phyloP scores from a whole-genome alignment of 768 basidiomycete species.

The Rickenella mellea region DNA sequence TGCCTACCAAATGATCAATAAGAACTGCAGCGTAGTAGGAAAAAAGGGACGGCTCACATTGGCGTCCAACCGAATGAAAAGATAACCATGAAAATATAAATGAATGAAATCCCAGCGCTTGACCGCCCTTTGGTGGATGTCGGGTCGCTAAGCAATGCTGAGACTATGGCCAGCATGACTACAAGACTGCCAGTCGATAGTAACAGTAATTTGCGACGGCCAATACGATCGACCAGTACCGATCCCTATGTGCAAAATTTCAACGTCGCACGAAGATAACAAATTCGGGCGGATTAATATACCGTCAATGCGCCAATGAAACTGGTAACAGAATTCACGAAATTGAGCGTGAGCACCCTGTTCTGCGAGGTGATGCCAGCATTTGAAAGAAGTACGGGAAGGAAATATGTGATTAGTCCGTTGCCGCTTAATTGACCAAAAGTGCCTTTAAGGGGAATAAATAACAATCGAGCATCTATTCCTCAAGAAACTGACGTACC shows the following conservation, averaged over 20 bases:
- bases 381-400: slow-evolving; percentile 35
- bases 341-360: slow-evolving; percentile 35
- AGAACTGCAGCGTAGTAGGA: not conserved
- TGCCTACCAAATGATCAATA: slow-evolving; percentile 27
- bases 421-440: slow-evolving; percentile 40
- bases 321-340: slow-evolving; percentile 43
- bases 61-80: slow-evolving; percentile 51
- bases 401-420: slow-evolving; percentile 40
- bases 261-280: not conserved
- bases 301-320: slow-evolving; percentile 27
- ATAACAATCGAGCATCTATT: no score
- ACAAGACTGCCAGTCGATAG: slow-evolving; percentile 27
- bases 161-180: slow-evolving; percentile 34
- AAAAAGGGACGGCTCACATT: slow-evolving; percentile 27
- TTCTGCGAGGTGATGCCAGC: slow-evolving; percentile 35
- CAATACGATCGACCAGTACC: slow-evolving; percentile 37
- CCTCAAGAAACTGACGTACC: slow-evolving; percentile 19
- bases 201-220: slow-evolving; percentile 36
- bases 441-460: slow-evolving; percentile 8
- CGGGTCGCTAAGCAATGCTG: slow-evolving; percentile 35
- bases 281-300: slow-evolving; percentile 2
- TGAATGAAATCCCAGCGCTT: slow-evolving; percentile 44
- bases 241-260: no score
- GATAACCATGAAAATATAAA: slow-evolving; percentile 39
- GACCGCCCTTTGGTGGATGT: slow-evolving; percentile 22